Evolutionary conservation across 306 rosid species (phyloP).

Genomic region (Rosa chinensis): DNA sequence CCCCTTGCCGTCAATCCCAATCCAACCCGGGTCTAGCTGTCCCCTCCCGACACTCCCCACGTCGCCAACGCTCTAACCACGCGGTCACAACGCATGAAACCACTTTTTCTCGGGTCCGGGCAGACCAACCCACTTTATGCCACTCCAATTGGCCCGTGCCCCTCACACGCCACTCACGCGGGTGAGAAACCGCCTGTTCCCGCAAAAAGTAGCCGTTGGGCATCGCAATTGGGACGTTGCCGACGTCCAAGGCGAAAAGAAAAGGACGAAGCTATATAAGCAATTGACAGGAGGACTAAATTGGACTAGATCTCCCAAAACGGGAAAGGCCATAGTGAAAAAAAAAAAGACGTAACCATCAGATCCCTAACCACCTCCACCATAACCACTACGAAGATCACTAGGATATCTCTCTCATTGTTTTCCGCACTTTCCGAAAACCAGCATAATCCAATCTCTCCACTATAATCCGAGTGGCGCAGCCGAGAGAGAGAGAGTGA

Average conservation of each 20-base stretch:
- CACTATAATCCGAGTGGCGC: background rate
- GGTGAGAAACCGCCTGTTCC: background rate
- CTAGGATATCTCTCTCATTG: background rate
- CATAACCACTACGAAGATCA: background rate
- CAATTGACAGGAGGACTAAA: background rate
- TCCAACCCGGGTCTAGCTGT: conserved; percentile 13
- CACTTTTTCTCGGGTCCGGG: background rate
- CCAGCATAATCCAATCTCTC: background rate
- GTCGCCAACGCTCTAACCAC: conserved; percentile 25
- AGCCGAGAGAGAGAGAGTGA: no score
- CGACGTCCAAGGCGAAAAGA: conserved; percentile 23
- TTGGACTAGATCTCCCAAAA: background rate
- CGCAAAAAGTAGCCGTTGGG: conserved; percentile 55
- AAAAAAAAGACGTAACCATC: background rate
- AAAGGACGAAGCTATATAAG: background rate
- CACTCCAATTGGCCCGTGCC: background rate
- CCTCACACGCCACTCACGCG: conserved; percentile 6
- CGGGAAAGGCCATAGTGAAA: no score
- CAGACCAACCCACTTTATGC: background rate
- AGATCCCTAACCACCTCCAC: background rate
- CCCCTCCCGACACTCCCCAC: conserved; percentile 12
- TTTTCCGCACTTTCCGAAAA: background rate
- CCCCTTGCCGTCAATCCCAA: background rate
- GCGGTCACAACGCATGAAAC: conserved; percentile 19
- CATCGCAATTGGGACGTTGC: conserved; percentile 16